Percentiles rank a stretch among this genome's conserved stretches.
phyloP scores from a whole-genome alignment of 352 stramenopile genomes.

The Hyaloperonospora brassicae region DNA sequence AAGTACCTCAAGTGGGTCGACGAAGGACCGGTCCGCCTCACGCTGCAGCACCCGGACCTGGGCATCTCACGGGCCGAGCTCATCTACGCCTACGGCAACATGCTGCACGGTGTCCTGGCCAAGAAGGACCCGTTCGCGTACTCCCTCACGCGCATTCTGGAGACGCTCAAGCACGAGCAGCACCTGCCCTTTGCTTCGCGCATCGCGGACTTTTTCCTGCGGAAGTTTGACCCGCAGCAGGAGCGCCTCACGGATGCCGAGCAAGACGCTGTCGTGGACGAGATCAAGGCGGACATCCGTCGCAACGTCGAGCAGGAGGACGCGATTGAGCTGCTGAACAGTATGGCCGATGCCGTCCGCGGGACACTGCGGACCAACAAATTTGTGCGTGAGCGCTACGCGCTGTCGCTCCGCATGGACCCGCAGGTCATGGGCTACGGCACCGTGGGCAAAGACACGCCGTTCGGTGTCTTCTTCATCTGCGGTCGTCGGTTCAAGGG shows the following conservation, averaged over 20 bases:
- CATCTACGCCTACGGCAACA: constrained; percentile 92
- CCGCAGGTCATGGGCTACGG: constrained; percentile 74
- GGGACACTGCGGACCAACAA: constrained; percentile 79
- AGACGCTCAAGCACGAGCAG: constrained; percentile 87
- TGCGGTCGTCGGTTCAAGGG: constrained; percentile 94
- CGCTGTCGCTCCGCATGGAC: constrained; percentile 70
- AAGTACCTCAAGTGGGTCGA: constrained; percentile 86
- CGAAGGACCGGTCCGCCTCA: constrained; percentile 67
- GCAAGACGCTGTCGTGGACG: constrained; percentile 36
- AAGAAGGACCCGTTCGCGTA: constrained; percentile 93
- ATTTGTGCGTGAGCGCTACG: constrained; percentile 75
- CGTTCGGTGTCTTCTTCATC: constrained; percentile 95
- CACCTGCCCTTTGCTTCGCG: constrained; percentile 84
- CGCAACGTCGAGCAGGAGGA: constrained; percentile 68
- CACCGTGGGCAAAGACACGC: constrained; percentile 80
- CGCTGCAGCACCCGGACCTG: constrained; percentile 83
- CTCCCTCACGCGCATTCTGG: constrained; percentile 90
- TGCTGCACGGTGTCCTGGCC: constrained; percentile 91
- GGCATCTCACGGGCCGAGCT: constrained; percentile 90
- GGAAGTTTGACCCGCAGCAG: constrained; percentile 66
- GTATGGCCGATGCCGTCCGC: constrained; percentile 66
- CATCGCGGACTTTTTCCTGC: constrained; percentile 94
- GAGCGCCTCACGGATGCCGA: constrained; percentile 30
- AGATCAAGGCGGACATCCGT: constrained; percentile 68
- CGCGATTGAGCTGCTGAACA: constrained; percentile 67